Conservation (phyloP, 1,139 yeast genomes). For the Geotrichum bryndzae region DNA sequence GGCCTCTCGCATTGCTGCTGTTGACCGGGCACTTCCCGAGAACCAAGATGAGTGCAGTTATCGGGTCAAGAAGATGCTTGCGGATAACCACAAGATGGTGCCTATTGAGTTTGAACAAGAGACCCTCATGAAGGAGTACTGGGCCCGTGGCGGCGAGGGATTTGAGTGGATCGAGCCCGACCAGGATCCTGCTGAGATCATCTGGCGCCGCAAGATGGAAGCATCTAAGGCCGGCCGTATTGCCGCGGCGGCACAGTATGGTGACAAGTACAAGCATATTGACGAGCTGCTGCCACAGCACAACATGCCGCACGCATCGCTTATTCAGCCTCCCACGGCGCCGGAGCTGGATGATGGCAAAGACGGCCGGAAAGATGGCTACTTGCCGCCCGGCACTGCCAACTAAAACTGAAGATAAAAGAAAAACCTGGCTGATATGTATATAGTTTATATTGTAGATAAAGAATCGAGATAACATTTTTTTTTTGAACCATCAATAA, state of each 20-base stretch:
- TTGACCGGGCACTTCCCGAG: conserved; percentile 44
- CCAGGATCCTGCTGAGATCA: conserved; percentile 60
- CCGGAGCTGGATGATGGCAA: conserved; percentile 8
- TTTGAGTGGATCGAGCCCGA: conserved; percentile 80
- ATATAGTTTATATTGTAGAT: neutral
- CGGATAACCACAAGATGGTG: conserved; percentile 26
- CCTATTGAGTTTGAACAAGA: conserved; percentile 69
- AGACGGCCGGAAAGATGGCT: neutral
- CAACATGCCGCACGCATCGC: conserved; percentile 30
- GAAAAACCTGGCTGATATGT: neutral
- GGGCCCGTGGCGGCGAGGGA: conserved; percentile 71
- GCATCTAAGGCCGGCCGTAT: conserved; percentile 11
- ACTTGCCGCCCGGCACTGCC: neutral
- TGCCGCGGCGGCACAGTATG: conserved; percentile 12
- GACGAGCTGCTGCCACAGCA: conserved; percentile 24
- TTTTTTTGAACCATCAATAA: neutral
- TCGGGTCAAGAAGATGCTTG: conserved; percentile 30
- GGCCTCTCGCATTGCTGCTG: conserved; percentile 59
- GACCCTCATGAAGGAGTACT: conserved; percentile 55
- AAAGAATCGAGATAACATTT: neutral
- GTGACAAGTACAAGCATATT: conserved; percentile 24
- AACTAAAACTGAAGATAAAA: neutral
- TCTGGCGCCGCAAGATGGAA: conserved; percentile 17
- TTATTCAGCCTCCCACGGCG: conserved; percentile 22
- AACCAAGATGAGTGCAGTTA: conserved; percentile 37